Base-by-base conservation (phyloP, 495 filamentous ascomycete genomes). In the Aspergillus olivimuriae region DNA sequence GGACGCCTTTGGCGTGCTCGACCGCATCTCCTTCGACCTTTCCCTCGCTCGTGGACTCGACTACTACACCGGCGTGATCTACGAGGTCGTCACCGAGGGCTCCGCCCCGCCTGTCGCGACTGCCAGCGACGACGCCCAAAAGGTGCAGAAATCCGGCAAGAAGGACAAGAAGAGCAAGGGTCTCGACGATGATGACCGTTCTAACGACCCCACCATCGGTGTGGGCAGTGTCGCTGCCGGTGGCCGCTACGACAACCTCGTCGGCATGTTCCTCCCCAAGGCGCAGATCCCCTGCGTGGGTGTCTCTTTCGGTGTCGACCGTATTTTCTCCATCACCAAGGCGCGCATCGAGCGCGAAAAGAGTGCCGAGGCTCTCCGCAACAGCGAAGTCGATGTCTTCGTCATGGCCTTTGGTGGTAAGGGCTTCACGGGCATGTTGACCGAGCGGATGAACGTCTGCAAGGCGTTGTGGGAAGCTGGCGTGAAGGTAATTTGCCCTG, bases 321-420 rank as follows among this genome's bases (percentile, higher is more conserved):
- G 90, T 39, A 96, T 97, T 53, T 95, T 94, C 68, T 86, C 84
- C 36, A 87, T 96, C 63, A 87, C 79, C 26, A 87, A 90, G 65
- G 81, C 85, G 8, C 76, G 81, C n/a, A 74, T 83, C 60, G 78
- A 76, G 51, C 72, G 74, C 38, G 76, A 84, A 51, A 73, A 78
- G 51, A 60, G 43, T 18, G 49, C 62, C 7, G 63, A 68, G 18
- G 51, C 58, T 11, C 59, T 83, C 31, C 80, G 82, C 37, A 74
- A 64, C 39, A 89, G 81, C 50, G 87, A 95, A 61, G 81, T 88
- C 1, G 87, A 94, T 57, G 86, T 86, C 39, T 94, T 76, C 64
- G 81, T 96, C 50, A 95, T 96, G 87, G 88, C 88, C 0, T 88
- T 95, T 56, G 90, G 90, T 46, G 85, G 87, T 22, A 94, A 90